phyloP scores from a whole-genome alignment of 2,329 filamentous ascomycete species.

The Verticillium nonalfalfae region DNA sequence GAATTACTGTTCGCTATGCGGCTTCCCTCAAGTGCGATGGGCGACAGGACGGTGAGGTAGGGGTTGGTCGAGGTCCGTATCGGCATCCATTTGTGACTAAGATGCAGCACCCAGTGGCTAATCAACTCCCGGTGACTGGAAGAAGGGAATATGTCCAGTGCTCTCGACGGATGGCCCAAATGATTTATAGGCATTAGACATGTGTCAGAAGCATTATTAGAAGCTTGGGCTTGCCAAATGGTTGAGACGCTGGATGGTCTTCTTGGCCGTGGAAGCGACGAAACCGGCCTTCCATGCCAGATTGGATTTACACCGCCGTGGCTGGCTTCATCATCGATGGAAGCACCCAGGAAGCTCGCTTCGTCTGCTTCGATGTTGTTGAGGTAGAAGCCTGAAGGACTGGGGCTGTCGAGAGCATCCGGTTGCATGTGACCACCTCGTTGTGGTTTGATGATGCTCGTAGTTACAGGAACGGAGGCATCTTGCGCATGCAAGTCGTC shows the following conservation, averaged over 20 bases:
- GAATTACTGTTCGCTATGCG: background rate
- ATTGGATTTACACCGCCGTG: background rate
- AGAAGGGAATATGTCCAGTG: background rate
- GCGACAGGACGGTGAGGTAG: background rate
- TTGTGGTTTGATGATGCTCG: no score
- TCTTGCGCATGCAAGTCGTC: background rate
- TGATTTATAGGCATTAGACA: background rate
- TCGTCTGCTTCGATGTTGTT: background rate
- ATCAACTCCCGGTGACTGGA: background rate
- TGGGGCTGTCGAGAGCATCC: no score
- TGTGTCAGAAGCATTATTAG: no score
- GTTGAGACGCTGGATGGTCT: background rate
- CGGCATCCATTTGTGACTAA: slow-evolving; percentile 2
- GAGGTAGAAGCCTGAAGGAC: background rate
- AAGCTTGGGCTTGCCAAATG: no score
- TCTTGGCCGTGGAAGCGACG: background rate
- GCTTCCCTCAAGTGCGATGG: slow-evolving; percentile 3
- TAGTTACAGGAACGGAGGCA: background rate
- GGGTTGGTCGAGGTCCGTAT: slow-evolving; percentile 1
- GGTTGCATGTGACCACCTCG: no score
- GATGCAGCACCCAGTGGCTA: slow-evolving; percentile 6
- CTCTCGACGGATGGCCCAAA: background rate
- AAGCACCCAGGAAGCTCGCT: background rate
- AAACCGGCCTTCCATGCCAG: background rate
- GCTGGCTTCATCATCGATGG: background rate